phyloP scores from a whole-genome alignment of 805 yeast species.

The Kuraishia hungarica region DNA sequence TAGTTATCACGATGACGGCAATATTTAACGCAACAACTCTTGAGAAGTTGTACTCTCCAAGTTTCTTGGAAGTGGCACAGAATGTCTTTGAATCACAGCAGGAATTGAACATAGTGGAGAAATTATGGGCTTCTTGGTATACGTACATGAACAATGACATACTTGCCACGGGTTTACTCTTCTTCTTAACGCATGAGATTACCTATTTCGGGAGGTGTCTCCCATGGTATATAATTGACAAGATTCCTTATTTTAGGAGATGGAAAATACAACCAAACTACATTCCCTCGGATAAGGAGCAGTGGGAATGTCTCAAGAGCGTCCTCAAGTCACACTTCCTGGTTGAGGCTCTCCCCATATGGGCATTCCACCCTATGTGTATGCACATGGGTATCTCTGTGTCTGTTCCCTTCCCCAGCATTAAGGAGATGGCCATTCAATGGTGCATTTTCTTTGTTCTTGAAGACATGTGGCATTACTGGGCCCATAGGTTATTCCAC shows the following conservation, averaged over 20 bases:
- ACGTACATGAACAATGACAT: slow-evolving; percentile 43
- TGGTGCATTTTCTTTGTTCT: slow-evolving; percentile 40
- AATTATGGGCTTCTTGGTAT: slow-evolving; percentile 49
- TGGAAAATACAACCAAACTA: slow-evolving; percentile 48
- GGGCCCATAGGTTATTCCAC: slow-evolving; percentile 50
- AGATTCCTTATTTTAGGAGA: slow-evolving; percentile 39
- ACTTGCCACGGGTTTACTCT: slow-evolving; percentile 48
- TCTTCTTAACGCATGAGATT: slow-evolving; percentile 47
- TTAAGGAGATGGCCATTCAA: slow-evolving; percentile 31
- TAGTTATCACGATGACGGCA: slow-evolving; percentile 18
- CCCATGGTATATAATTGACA: slow-evolving; percentile 50
- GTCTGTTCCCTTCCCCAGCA: slow-evolving; percentile 45
- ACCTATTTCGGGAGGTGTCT: slow-evolving; percentile 50
- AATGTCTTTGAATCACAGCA: slow-evolving; percentile 30
- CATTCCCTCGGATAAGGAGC: slow-evolving; percentile 45
- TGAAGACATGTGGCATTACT: slow-evolving; percentile 55
- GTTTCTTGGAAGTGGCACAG: slow-evolving; percentile 24
- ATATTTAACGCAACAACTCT: slow-evolving; percentile 22
- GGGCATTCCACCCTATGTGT: slow-evolving; percentile 55
- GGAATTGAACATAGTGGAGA: slow-evolving; percentile 34
- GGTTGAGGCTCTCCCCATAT: slow-evolving; percentile 53
- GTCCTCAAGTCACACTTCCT: slow-evolving; percentile 47
- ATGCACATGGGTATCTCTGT: slow-evolving; percentile 37
- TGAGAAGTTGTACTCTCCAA: slow-evolving; percentile 13
- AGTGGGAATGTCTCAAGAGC: slow-evolving; percentile 55